Evolutionary conservation across 192 early-diverging fungal genomes (phyloP).

Genomic region (Hyaloraphidium curvatum): DNA sequence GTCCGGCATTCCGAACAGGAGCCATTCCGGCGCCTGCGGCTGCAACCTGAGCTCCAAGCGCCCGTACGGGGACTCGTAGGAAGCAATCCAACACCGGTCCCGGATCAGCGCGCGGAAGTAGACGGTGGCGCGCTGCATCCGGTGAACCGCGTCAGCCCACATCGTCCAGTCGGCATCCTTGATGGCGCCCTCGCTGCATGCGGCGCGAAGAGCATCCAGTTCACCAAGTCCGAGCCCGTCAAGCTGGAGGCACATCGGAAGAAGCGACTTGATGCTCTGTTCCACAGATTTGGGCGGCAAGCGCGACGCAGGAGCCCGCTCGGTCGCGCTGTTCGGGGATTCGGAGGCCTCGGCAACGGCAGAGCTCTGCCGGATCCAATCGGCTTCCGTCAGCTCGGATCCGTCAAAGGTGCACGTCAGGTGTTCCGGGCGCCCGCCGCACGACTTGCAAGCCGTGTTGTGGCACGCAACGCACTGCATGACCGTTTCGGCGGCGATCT

Average conservation of each 20-base stretch:
- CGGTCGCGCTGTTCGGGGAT: no score
- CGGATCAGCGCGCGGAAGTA: constrained; percentile 15
- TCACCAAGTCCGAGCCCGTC: no score
- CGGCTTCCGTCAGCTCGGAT: no score
- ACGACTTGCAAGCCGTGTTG: constrained; percentile 16
- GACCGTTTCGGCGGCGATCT: constrained; percentile 7
- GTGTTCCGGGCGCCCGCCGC: constrained; percentile 23
- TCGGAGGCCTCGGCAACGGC: no score
- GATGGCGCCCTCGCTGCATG: constrained; percentile 11
- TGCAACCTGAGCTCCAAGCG: constrained; percentile 15
- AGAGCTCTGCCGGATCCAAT: no score
- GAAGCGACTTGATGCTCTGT: no score
- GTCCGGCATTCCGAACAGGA: constrained; percentile 11
- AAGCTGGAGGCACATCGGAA: no score
- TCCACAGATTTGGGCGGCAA: no score
- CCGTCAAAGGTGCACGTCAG: no score
- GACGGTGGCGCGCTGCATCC: constrained; percentile 13
- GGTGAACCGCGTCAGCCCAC: no score
- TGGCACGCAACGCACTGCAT: constrained; percentile 15
- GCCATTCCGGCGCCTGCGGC: constrained; percentile 10
- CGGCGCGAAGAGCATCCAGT: no score
- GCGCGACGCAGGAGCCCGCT: no score
- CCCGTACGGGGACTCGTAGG: constrained; percentile 11
- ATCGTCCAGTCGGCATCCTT: constrained; percentile 3
- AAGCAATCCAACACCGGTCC: constrained; percentile 16